phyloP scores from a whole-genome alignment of 306 rosid species.

The Vigna trinervia region DNA sequence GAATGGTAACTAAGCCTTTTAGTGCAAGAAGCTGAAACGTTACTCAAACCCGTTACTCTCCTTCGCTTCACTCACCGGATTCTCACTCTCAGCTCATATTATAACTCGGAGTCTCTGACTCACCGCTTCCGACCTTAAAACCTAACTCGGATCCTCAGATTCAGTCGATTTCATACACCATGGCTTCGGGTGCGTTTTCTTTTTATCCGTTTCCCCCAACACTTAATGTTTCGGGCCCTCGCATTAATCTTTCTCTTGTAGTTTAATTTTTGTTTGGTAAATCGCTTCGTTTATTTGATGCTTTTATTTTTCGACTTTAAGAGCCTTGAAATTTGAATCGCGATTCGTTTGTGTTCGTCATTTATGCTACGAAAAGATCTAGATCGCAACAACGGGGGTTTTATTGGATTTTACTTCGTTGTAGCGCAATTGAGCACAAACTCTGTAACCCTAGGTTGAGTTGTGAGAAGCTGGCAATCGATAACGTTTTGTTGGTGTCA shows the following conservation, averaged over 20 bases:
- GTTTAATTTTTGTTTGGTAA: background rate
- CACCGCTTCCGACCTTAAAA: slow-evolving; percentile 24
- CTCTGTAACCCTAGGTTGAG: slow-evolving; percentile 29
- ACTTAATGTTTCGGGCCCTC: background rate
- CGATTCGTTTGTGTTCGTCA: slow-evolving; percentile 27
- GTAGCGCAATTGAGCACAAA: slow-evolving; percentile 9
- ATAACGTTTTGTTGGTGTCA: slow-evolving; percentile 12
- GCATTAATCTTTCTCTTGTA: slow-evolving; percentile 3
- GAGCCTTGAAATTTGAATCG: slow-evolving; percentile 9
- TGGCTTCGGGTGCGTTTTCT: slow-evolving; percentile 52
- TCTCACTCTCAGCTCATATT: background rate
- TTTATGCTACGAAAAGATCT: background rate
- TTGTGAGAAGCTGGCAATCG: slow-evolving; percentile 3
- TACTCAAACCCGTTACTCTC: background rate
- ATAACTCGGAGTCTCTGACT: background rate
- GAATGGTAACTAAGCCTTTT: background rate
- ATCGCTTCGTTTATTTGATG: background rate
- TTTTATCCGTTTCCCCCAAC: background rate
- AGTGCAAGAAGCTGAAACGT: background rate
- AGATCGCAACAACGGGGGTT: slow-evolving; percentile 23
- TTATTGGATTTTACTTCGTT: slow-evolving; percentile 4
- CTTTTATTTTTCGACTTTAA: background rate
- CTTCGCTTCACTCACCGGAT: slow-evolving; percentile 36
- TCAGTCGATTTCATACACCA: slow-evolving; percentile 32
- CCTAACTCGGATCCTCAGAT: slow-evolving; percentile 46